Conservation (phyloP, 805 yeast species). For the Myxozyma monticola region DNA sequence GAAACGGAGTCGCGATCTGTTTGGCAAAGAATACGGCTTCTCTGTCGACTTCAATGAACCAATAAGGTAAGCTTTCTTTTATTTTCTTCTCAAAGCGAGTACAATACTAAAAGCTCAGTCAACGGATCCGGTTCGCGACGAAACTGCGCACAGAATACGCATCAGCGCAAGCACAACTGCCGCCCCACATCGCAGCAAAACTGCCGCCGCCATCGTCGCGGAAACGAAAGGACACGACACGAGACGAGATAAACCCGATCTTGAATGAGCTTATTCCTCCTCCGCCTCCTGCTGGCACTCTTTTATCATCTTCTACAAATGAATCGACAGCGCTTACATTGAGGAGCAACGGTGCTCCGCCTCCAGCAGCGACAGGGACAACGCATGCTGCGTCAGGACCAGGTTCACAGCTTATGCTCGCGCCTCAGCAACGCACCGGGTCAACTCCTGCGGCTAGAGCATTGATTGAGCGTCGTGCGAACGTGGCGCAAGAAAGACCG, state of each 20-base stretch:
- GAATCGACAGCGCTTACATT: slow-evolving; percentile 19
- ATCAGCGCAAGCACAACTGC: slow-evolving; percentile 30
- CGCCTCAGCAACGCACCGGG: not conserved
- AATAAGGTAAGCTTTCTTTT: slow-evolving; percentile 12
- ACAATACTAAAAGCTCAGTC: slow-evolving; percentile 15
- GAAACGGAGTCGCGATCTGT: slow-evolving; percentile 30
- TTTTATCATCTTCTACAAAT: slow-evolving; percentile 2
- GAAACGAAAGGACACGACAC: slow-evolving; percentile 15
- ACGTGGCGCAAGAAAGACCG: slow-evolving; percentile 31
- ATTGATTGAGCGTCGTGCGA: slow-evolving; percentile 21
- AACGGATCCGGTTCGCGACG: slow-evolving; percentile 16
- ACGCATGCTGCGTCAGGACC: slow-evolving; percentile 2
- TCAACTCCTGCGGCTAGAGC: slow-evolving; percentile 16
- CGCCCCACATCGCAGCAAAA: slow-evolving; percentile 34
- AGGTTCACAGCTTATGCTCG: not conserved
- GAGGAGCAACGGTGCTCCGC: not conserved
- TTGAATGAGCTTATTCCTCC: slow-evolving; percentile 21
- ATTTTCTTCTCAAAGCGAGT: not conserved
- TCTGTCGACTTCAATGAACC: slow-evolving; percentile 28
- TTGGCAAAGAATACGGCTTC: slow-evolving; percentile 29
- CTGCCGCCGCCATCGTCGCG: slow-evolving; percentile 26
- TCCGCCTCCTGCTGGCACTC: slow-evolving; percentile 27
- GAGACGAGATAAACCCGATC: slow-evolving; percentile 19
- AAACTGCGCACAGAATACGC: slow-evolving; percentile 32
- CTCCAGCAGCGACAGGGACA: slow-evolving; percentile 8